phyloP scores from a whole-genome alignment of 148 eudicot species.

The Cornus florida region DNA sequence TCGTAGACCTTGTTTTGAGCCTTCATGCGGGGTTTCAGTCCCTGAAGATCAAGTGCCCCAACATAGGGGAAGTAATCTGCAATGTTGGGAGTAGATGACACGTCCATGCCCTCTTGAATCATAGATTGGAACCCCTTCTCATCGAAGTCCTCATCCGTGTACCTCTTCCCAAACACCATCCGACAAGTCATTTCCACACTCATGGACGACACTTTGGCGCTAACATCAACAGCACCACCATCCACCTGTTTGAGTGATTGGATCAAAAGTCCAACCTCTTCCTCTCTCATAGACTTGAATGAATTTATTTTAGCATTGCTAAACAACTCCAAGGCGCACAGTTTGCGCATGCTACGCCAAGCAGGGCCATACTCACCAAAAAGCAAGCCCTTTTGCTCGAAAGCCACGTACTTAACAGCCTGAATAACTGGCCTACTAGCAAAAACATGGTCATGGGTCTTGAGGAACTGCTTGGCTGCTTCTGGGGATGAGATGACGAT shows the following conservation, averaged over 20 bases:
- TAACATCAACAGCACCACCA: too few relatives aligned
- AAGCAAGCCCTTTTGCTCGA: conserved; percentile 5
- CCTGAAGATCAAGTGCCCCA: conserved; percentile 4
- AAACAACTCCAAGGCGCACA: conserved; percentile 9
- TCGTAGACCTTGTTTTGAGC: conserved; percentile 1
- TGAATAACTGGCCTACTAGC: conserved; percentile 22
- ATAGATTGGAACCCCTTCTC: too few relatives aligned
- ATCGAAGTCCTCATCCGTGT: too few relatives aligned
- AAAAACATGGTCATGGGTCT: conserved; percentile 3
- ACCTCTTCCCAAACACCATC: too few relatives aligned
- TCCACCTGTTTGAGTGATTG: too few relatives aligned
- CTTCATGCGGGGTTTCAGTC: conserved; percentile 4
- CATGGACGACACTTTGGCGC: too few relatives aligned
- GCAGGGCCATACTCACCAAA: conserved; percentile 5
- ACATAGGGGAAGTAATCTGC: neutral
- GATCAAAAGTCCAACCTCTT: conserved; percentile 9
- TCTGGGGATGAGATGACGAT: too few relatives aligned
- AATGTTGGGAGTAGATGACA: neutral
- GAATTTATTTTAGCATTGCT: neutral
- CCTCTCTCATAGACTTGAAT: conserved; percentile 15
- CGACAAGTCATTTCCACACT: too few relatives aligned
- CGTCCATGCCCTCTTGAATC: too few relatives aligned
- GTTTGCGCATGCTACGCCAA: conserved; percentile 23
- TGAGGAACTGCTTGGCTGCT: too few relatives aligned
- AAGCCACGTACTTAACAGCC: neutral